Conservation (phyloP, 352 stramenopile species). For the Phytophthora kernoviae region DNA sequence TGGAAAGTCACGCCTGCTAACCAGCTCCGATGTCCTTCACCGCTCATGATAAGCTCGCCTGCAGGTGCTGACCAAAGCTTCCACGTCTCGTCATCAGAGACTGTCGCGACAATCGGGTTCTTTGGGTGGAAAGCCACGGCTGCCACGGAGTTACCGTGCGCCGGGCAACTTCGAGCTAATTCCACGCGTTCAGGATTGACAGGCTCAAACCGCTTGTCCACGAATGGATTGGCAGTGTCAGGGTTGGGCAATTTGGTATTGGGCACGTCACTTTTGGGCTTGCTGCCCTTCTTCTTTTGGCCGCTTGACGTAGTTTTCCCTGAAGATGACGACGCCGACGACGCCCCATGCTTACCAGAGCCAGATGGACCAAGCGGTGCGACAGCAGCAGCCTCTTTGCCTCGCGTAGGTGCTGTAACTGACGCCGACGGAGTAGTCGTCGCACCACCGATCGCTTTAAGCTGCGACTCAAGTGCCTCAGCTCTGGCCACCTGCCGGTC, state of each 20-base stretch:
- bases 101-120: constrained; percentile 92
- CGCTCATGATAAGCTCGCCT: constrained; percentile 95
- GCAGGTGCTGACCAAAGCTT: constrained; percentile 94
- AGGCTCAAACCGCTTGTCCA: constrained; percentile 76
- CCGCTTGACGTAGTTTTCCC: constrained; percentile 17
- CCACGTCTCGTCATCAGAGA: constrained; percentile 95
- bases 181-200: constrained; percentile 78
- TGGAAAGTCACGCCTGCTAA: constrained; percentile 92
- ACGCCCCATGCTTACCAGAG: constrained; percentile 9
- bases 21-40: constrained; percentile 93
- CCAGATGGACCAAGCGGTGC: constrained; percentile 24
- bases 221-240: constrained; percentile 71
- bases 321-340: constrained; percentile 12
- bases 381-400: constrained; percentile 30
- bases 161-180: constrained; percentile 87
- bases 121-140: constrained; percentile 93
- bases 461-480: constrained; percentile 88
- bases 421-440: constrained; percentile 8
- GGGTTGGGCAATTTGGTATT: constrained; percentile 62
- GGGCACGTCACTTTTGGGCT: constrained; percentile 42
- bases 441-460: constrained; percentile 51
- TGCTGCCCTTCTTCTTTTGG: constrained; percentile 52
- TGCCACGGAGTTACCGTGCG: constrained; percentile 91
- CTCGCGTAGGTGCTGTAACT: constrained; percentile 21
- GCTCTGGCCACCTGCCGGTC: constrained; percentile 90